These are phyloP conservation scores for Escovopsis weberi DNA, from an alignment of 2,329 filamentous ascomycete species.

Conservation along the genomic window DNA sequence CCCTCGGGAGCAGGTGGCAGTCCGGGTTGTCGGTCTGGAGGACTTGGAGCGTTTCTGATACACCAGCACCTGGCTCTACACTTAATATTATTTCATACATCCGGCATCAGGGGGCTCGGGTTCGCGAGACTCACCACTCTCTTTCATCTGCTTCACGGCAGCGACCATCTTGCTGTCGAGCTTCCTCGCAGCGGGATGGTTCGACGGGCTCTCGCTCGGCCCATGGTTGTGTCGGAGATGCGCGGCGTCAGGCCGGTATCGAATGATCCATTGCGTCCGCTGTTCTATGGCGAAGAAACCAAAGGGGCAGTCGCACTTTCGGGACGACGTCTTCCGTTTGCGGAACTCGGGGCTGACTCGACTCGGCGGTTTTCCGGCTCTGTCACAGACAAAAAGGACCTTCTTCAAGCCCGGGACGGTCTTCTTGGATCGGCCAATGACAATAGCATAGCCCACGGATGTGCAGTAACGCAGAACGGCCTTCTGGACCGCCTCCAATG, in stretches of 20 bases:
- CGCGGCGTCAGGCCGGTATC: slow-evolving; percentile 43
- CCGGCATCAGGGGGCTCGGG: background rate
- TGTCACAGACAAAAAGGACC: slow-evolving; percentile 52
- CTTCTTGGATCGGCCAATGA: slow-evolving; percentile 54
- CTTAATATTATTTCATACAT: slow-evolving; percentile 9
- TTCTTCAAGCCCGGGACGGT: slow-evolving; percentile 53
- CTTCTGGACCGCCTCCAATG: slow-evolving; percentile 49
- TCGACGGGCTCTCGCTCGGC: slow-evolving; percentile 50
- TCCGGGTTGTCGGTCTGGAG: slow-evolving; percentile 49
- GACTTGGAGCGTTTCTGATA: slow-evolving; percentile 51
- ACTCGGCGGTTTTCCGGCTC: slow-evolving; percentile 46
- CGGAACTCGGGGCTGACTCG: slow-evolving; percentile 49
- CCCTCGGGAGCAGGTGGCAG: slow-evolving; percentile 46
- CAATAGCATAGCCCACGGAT: slow-evolving; percentile 52
- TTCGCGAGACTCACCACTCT: slow-evolving; percentile 37
- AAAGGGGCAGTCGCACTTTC: slow-evolving; percentile 54
- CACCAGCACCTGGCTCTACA: slow-evolving; percentile 37
- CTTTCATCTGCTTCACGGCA: slow-evolving; percentile 50
- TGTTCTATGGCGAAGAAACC: slow-evolving; percentile 58
- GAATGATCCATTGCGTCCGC: slow-evolving; percentile 50
- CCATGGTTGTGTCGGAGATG: slow-evolving; percentile 51
- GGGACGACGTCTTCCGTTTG: slow-evolving; percentile 52
- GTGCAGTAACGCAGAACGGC: slow-evolving; percentile 51
- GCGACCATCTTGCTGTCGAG: slow-evolving; percentile 54
- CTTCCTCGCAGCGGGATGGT: slow-evolving; percentile 51